Conservation (phyloP, 1,284 basidiomycete species). For the Coniophora puteana region DNA sequence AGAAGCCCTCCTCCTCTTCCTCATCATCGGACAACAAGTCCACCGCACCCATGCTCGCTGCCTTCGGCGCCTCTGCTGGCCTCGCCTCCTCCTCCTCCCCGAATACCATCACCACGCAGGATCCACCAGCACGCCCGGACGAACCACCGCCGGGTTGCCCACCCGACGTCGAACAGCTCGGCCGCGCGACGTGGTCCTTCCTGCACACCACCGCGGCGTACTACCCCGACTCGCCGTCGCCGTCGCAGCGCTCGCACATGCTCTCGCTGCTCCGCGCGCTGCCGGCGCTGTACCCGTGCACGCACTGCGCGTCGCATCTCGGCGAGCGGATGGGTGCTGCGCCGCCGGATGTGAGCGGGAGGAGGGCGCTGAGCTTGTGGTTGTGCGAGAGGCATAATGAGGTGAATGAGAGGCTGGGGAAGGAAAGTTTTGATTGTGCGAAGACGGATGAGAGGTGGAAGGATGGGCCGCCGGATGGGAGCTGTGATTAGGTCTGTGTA, state of each 20-base stretch:
- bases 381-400: slow-evolving; percentile 90
- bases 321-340: slow-evolving; percentile 58
- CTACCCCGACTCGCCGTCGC: slow-evolving; percentile 78
- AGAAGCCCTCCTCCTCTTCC: slow-evolving; percentile 14
- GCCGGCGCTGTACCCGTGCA: slow-evolving; percentile 84
- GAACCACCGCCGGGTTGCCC: slow-evolving; percentile 71
- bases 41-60: slow-evolving; percentile 37
- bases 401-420: slow-evolving; percentile 85
- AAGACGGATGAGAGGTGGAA: slow-evolving; percentile 86
- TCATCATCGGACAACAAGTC: slow-evolving; percentile 21
- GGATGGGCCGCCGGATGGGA: slow-evolving; percentile 84
- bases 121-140: slow-evolving; percentile 23
- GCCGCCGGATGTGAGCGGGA: slow-evolving; percentile 74
- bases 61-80: slow-evolving; percentile 34
- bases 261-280: slow-evolving; percentile 71
- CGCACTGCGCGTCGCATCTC: slow-evolving; percentile 80
- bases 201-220: slow-evolving; percentile 92
- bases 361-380: slow-evolving; percentile 75
- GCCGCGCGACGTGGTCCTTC: slow-evolving; percentile 93
- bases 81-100: slow-evolving; percentile 14
- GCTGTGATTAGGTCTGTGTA: slow-evolving; percentile 80
- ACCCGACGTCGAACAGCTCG: slow-evolving; percentile 83
- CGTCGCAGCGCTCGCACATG: slow-evolving; percentile 78
- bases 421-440: slow-evolving; percentile 75
- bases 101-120: slow-evolving; percentile 10